Evolutionary conservation across 495 filamentous ascomycete species (phyloP).

Genomic region (Podospora conica): DNA sequence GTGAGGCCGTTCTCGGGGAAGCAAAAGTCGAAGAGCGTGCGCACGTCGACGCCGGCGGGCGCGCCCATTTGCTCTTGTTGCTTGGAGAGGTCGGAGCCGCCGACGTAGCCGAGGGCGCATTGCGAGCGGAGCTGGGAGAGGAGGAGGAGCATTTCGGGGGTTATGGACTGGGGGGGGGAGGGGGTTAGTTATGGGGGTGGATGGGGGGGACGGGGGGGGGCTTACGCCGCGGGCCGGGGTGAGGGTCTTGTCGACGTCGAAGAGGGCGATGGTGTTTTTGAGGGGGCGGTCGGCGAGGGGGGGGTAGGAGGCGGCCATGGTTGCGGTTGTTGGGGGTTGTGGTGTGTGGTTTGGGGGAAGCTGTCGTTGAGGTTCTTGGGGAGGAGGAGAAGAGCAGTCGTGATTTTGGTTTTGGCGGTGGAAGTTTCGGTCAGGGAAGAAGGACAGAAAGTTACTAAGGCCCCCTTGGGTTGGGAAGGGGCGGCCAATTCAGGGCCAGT

Average conservation of each 20-base stretch:
- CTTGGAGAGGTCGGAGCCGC: slow-evolving; percentile 80
- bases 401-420: too few relatives aligned
- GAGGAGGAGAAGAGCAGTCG: not conserved
- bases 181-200: not conserved
- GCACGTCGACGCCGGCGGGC: slow-evolving; percentile 51
- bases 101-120: slow-evolving; percentile 86
- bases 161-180: slow-evolving; percentile 30
- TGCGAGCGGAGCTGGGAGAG: slow-evolving; percentile 77
- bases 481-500: too few relatives aligned
- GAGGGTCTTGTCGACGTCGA: slow-evolving; percentile 89
- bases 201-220: slow-evolving; percentile 7
- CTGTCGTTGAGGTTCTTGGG: not conserved
- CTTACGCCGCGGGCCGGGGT: slow-evolving; percentile 67
- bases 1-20: slow-evolving; percentile 94
- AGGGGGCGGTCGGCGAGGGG: slow-evolving; percentile 73
- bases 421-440: slow-evolving; percentile 1
- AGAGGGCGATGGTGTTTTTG: slow-evolving; percentile 84
- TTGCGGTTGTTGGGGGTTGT: slow-evolving; percentile 11
- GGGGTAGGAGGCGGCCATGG: slow-evolving; percentile 50
- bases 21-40: slow-evolving; percentile 86
- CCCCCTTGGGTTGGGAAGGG: too few relatives aligned
- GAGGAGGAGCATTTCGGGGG: slow-evolving; percentile 74
- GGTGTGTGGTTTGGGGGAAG: not conserved
- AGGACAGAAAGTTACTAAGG: not conserved
- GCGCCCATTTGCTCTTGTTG: slow-evolving; percentile 92